These are phyloP conservation scores for Grammothele lineata DNA, from an alignment of 768 basidiomycete species.

Conservation along the genomic window DNA sequence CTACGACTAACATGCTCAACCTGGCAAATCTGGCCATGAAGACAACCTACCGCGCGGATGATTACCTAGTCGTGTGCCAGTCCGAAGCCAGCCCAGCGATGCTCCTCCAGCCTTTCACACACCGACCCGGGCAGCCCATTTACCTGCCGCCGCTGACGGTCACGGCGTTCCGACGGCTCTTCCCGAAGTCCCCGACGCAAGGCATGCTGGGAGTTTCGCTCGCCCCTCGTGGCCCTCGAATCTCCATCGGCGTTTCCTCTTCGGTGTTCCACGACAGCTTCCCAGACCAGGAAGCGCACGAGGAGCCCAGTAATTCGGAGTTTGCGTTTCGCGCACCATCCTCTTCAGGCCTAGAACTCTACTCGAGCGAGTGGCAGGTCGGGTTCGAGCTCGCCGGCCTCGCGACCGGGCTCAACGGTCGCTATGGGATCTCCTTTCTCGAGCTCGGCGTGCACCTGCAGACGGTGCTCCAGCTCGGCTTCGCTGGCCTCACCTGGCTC, in stretches of 20 bases:
- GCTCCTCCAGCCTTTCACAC: conserved; percentile 11
- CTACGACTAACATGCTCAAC: conserved; percentile 18
- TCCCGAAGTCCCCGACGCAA: conserved; percentile 41
- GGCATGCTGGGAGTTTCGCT: conserved; percentile 41
- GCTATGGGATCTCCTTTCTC: conserved; percentile 47
- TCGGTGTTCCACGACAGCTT: conserved; percentile 11
- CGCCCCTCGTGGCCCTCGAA: conserved; percentile 34
- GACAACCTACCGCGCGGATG: conserved; percentile 44
- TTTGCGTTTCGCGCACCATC: conserved; percentile 34
- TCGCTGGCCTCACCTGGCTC: conserved; percentile 40
- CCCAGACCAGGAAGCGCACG: not conserved
- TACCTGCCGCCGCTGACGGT: conserved; percentile 37
- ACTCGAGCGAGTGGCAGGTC: conserved; percentile 42
- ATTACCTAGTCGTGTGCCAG: conserved; percentile 39
- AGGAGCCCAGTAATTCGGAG: conserved; percentile 1
- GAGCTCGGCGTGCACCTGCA: conserved; percentile 55
- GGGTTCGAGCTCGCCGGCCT: conserved; percentile 46
- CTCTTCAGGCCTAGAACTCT: conserved; percentile 44
- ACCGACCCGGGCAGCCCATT: conserved; percentile 1
- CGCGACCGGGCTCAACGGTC: conserved; percentile 45
- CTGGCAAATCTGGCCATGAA: conserved; percentile 10
- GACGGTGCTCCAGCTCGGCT: conserved; percentile 43
- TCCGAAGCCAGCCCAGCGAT: conserved; percentile 6
- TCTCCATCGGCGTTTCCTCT: conserved; percentile 35
- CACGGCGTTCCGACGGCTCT: conserved; percentile 47